Base-by-base conservation (phyloP, 140 eudicot genomes). In the Erigeron philadelphicus region DNA sequence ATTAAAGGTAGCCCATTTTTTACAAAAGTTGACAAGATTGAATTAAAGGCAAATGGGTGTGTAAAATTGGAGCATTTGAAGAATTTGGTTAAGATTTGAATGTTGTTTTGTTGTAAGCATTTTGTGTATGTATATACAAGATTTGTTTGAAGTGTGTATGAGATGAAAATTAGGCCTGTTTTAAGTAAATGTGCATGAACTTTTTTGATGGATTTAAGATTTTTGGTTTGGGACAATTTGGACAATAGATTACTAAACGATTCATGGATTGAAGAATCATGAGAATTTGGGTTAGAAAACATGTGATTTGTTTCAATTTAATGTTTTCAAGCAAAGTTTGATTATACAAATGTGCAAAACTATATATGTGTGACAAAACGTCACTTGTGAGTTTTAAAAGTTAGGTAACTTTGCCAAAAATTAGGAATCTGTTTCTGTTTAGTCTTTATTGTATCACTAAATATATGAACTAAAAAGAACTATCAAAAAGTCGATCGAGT, bases 11-110 rank as follows among this genome's bases (percentile, higher is more conserved):
- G 66, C 78, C 92, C 96, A 72, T 84, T 73, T 75, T 60, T 82
- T 42, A 86, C 85, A 68, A 84, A 83, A 60, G 72, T 67, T 11
- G 96, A 82, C 6, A 91, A 46, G 54, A 82, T 66, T 45, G 84
- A 71, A 76, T 88, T 90, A 18, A 90, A 90, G 44, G 93, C 85
- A 35, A 83, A 15, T n/a, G 95, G 88, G 84, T 83, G 81, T 35
- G 75, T 63, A 48, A 74, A 72, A 57, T 58, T 75, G 75, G 76
- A 64, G 85, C 56, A 86, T 40, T 76, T 79, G 76, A 85, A 79
- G 79, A 91, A 80, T 21, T 69, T 78, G 61, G 81, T 70, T 77
- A 91, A 58, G 43, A 81, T 80, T 79, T 61, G 75, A 13, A 74
- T 71, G 60, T 41, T 52, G 82, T 46, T 66, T 52, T 70, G 61